Base-by-base conservation (phyloP, 768 basidiomycete species). In the Tulasnella sp. region DNA sequence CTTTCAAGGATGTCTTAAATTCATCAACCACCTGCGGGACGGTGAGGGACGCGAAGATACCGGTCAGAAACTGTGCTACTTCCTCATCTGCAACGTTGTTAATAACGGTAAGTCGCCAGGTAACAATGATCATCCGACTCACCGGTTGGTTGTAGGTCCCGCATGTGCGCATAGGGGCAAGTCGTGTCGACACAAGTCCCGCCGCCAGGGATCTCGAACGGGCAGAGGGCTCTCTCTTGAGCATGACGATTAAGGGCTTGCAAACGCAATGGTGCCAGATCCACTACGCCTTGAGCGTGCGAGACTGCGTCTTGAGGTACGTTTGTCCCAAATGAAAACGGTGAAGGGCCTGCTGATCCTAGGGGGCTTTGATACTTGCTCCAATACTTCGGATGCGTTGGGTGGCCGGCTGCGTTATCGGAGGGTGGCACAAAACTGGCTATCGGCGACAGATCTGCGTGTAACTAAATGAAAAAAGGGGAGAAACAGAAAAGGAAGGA, bases 61-160 rank as follows among this genome's bases (percentile, higher is more conserved):
- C 47, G 8, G 44, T n/a, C 29, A 59, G 47, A 41, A 49, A 51
- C 27, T 32, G 48, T 13, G 58, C 58, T 15, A 47, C 49, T 43
- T 59, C 58, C 15, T 50, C 58, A 47, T 59, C 58, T 59, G 42
- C 1, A 23, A 38, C 13, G 19, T 29, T 51, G 29, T 27, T 11
- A 48, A 51, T 7, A 23, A 24, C 19, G 47, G 24, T 59, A 50
- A 45, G 26, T 21, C 17, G 23, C 45, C 50, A 21, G 29, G 34
- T 27, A 8, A 26, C 24, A 17, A 51, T 30, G 29, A 49, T 8
- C 19, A 24, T 11, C 7, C 4, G 10, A 15, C 58, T 59, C 32
- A 59, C 58, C 58, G 21, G 30, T 59, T 26, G 58, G 58, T 27
- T 51, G 29, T 21, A 48, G 21, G 29, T 59, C 58, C 19, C 58